Conservation (phyloP, 2,329 filamentous ascomycete genomes). For the Ophiosphaerella korrae region DNA sequence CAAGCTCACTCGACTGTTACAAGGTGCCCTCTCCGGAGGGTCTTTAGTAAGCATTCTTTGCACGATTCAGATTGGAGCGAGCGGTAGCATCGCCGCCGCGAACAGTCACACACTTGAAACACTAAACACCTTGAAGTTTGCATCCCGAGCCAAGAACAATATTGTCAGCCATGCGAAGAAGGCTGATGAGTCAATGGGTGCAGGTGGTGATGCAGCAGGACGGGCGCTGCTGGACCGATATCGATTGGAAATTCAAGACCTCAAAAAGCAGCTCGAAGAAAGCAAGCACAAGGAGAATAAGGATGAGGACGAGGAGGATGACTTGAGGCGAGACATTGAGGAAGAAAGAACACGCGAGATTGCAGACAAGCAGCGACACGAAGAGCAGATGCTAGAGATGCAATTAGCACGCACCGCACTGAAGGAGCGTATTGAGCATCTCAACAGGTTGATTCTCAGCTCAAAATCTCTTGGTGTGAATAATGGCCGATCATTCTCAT, state of each 20-base stretch:
- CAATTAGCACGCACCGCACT: conserved; percentile 92
- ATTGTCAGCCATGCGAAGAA: conserved; percentile 97
- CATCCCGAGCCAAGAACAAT: conserved; percentile 94
- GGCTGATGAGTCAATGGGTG: conserved; percentile 82
- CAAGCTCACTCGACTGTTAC: conserved; percentile 90
- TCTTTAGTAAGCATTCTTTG: conserved; percentile 97
- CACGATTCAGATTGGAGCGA: conserved; percentile 87
- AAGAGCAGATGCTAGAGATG: conserved; percentile 99
- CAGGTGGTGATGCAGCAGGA: conserved; percentile 80
- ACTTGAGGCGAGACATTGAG: conserved; percentile 66
- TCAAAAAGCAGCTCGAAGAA: conserved; percentile 79
- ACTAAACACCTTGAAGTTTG: conserved; percentile 95
- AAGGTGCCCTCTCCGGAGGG: conserved; percentile 89
- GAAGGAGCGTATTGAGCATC: conserved; percentile 95
- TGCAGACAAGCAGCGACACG: conserved; percentile 83
- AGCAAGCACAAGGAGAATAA: conserved; percentile 67
- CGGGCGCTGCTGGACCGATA: conserved; percentile 90
- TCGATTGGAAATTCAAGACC: conserved; percentile 85
- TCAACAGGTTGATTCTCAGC: conserved; percentile 92
- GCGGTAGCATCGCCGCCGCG: conserved; percentile 71
- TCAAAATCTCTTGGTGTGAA: conserved; percentile 97
- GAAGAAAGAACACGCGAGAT: conserved; percentile 68
- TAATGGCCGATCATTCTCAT: conserved; percentile 49
- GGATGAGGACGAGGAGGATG: conserved; percentile 57
- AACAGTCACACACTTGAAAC: conserved; percentile 85